phyloP scores from a whole-genome alignment of 2,329 filamentous ascomycete species.

The Exserohilum rostratum region DNA sequence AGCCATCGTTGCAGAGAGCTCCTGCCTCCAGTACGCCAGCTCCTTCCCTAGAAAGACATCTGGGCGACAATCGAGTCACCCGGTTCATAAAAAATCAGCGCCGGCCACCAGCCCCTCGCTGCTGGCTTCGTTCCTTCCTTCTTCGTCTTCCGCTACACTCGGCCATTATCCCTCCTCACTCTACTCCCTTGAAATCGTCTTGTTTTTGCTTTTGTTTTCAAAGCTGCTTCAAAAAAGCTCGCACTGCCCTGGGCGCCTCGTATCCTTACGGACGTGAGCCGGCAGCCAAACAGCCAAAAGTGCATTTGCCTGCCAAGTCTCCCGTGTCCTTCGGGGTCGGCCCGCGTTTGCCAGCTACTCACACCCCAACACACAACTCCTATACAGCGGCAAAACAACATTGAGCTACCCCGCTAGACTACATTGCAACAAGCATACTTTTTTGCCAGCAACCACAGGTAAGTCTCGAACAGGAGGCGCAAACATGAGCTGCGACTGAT shows the following conservation, averaged over 20 bases:
- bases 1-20: constrained; percentile 25
- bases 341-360: background rate
- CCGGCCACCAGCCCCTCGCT: constrained; percentile 15
- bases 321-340: background rate
- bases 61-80: constrained; percentile 20
- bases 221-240: background rate
- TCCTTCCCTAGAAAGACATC: constrained; percentile 12
- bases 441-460: background rate
- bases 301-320: too few species aligned
- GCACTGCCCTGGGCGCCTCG: background rate
- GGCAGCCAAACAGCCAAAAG: background rate
- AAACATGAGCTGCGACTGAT: background rate
- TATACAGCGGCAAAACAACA: background rate
- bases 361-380: background rate
- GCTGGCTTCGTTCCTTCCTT: constrained; percentile 15
- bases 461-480: background rate
- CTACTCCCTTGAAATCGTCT: constrained; percentile 6
- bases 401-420: background rate
- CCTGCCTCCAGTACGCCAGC: constrained; percentile 22
- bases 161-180: constrained; percentile 3
- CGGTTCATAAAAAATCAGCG: constrained; percentile 17
- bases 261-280: background rate
- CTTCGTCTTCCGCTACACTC: constrained; percentile 8
- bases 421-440: background rate
- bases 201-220: constrained; percentile 4